Base-by-base conservation (phyloP, 1,284 basidiomycete genomes). In the Ceratobasidium sp. region DNA sequence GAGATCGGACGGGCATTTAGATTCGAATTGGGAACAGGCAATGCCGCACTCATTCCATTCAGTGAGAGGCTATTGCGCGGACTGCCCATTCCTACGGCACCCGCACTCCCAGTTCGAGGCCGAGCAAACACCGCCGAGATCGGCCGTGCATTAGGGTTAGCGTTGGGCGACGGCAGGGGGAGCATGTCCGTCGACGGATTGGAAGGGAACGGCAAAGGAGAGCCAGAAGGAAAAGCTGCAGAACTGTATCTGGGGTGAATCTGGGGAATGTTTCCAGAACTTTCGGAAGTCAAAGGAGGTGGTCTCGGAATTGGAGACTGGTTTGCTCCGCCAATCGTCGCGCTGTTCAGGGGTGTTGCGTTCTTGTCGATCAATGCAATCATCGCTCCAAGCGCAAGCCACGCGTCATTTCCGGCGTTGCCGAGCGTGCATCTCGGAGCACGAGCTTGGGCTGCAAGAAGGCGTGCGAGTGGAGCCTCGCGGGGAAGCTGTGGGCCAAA, bases 361-460 rank as follows among this genome's bases (percentile, higher is more conserved):
- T 41, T 70, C 48, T 36, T 34, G 43, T 70, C 67, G 26, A 70
- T 52, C 28, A 70, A 30, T 2, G 67, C 67, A n/a, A 58, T 70
- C 48, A 92, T 81, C 6, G 84, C 86, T 45, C 89, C 85, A 32
- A 92, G 83, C 57, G 80, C 80, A 81, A 89, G 82, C 76, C 89
- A 87, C 1, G 91, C 89, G 74, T 90, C 88, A 78, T 92, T 92
- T 14, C 90, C 91, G 18, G 90, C 81, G 76, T 92, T 91, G 78
- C 89, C 85, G 73, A 89, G 78, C 6, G 79, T 77, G 71, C 83
- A 85, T 76, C 81, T n/a, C 16, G 72, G 83, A 12, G 80, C 74
- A 71, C 81, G 80, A 34, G 84, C 77, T 39, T 70, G 39, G 81
- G 79, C 16, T 89, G 82, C 1, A 88, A 87, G 61, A 82, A 83